A percentile compares a stretch with the other conserved stretches of the same genome.
Evolutionary conservation across 148 eudicot genomes (phyloP).

Genomic region (Beta vulgaris): DNA sequence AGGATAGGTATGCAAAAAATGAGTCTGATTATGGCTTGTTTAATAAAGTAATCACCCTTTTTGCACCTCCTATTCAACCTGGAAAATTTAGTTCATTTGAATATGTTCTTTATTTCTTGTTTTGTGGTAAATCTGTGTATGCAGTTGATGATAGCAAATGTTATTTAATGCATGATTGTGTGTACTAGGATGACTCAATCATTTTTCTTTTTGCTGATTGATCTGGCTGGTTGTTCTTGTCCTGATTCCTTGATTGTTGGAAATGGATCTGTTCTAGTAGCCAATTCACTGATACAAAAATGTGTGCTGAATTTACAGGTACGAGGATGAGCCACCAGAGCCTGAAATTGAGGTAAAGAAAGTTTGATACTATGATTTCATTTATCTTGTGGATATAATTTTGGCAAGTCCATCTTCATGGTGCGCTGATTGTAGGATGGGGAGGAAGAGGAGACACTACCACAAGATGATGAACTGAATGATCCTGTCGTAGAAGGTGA

Average conservation of each 20-base stretch:
- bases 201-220: background rate
- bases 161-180: background rate
- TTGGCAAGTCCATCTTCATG: background rate
- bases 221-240: background rate
- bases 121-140: no score
- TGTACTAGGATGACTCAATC: background rate
- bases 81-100: no score
- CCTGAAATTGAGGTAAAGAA: slow-evolving; percentile 41
- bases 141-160: no score
- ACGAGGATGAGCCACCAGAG: slow-evolving; percentile 53
- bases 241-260: background rate
- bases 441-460: slow-evolving; percentile 52
- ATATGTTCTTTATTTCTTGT: no score
- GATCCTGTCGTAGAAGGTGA: slow-evolving; percentile 69
- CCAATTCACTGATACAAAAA: background rate
- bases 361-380: background rate
- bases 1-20: no score
- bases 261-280: background rate
- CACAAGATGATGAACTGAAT: slow-evolving; percentile 56
- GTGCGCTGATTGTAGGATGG: slow-evolving; percentile 45
- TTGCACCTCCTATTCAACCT: no score
- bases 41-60: no score
- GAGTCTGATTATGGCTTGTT: no score
- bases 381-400: background rate
- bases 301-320: slow-evolving; percentile 28